Evolutionary conservation across 1,284 basidiomycete species (phyloP).

Genomic region (Cryptococcus sp.): DNA sequence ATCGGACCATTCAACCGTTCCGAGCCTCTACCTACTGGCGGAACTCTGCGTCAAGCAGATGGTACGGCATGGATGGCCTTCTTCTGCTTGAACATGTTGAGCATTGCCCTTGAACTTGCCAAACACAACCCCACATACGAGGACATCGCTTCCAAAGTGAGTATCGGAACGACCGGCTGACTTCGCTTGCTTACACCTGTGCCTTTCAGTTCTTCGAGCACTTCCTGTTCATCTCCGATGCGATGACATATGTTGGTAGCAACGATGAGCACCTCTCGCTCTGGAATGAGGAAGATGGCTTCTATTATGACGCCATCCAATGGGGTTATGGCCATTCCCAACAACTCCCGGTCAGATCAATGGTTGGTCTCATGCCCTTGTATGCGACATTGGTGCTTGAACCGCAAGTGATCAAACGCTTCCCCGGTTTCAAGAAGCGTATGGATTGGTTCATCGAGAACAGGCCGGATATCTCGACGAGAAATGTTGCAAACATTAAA

Average conservation of each 20-base stretch:
- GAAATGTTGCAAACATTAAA: constrained; percentile 97
- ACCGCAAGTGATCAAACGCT: constrained; percentile 79
- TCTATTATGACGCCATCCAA: constrained; percentile 97
- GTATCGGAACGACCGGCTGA: constrained; percentile 17
- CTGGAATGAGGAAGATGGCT: constrained; percentile 94
- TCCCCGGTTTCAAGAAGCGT: constrained; percentile 96
- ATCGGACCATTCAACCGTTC: constrained; percentile 98
- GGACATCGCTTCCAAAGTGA: constrained; percentile 97
- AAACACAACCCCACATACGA: constrained; percentile 98
- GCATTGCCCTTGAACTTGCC: constrained; percentile 93
- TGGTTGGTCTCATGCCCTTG: constrained; percentile 93
- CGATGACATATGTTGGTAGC: constrained; percentile 85
- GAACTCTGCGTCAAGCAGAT: constrained; percentile 88
- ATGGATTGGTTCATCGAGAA: constrained; percentile 99
- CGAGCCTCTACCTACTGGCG: constrained; percentile 91
- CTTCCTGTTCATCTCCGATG: constrained; percentile 94
- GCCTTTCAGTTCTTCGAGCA: constrained; percentile 63
- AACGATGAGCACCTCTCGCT: constrained; percentile 76
- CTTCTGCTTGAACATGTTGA: constrained; percentile 95
- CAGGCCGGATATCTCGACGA: constrained; percentile 75
- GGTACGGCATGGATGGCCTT: constrained; percentile 99
- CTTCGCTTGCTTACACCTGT: constrained; percentile 8
- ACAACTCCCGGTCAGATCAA: constrained; percentile 86
- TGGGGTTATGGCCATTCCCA: constrained; percentile 79
- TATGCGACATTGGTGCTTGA: constrained; percentile 94